Evolutionary conservation across 164 flowering plant genomes (phyloP).

Genomic region (Chloranthus sessilifolius): DNA sequence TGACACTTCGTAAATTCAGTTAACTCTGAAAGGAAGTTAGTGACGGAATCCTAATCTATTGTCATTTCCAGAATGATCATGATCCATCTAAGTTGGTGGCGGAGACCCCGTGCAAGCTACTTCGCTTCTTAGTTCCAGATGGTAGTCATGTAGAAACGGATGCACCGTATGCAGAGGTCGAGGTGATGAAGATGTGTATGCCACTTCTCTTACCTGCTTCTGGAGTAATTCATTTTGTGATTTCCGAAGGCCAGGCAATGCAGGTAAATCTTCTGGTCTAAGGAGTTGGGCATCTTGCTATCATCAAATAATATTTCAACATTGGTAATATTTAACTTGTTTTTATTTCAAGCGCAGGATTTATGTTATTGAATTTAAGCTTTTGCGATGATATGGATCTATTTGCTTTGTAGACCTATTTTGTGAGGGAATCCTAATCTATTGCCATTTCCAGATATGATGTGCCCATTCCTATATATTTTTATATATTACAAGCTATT

Average conservation of each 20-base stretch:
- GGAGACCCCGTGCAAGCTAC: slow-evolving; percentile 99
- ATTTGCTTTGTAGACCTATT: too few species aligned
- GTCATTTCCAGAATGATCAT: slow-evolving; percentile 76
- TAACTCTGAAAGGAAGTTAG: slow-evolving; percentile 1
- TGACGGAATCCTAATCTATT: slow-evolving; percentile 6
- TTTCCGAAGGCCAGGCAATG: slow-evolving; percentile 99
- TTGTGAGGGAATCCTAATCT: too few species aligned
- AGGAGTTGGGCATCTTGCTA: not conserved
- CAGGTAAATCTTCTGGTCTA: slow-evolving; percentile 47
- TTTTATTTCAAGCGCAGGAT: too few species aligned
- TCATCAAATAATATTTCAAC: not conserved
- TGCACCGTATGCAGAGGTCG: slow-evolving; percentile 96
- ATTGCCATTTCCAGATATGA: too few species aligned
- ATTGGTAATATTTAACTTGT: not conserved
- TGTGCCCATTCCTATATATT: too few species aligned
- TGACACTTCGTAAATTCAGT: too few species aligned
- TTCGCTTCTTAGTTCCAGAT: slow-evolving; percentile 77
- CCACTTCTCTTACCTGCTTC: slow-evolving; percentile 98
- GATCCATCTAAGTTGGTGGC: slow-evolving; percentile 98
- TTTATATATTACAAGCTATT: too few species aligned
- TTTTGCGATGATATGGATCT: too few species aligned
- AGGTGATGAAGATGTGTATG: slow-evolving; percentile 99
- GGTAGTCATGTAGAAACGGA: slow-evolving; percentile 91
- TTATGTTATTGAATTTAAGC: too few species aligned
- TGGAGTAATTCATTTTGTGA: slow-evolving; percentile 69